Conservation (phyloP, 2,329 filamentous ascomycete genomes). For the Ophiostoma angusticollis region DNA sequence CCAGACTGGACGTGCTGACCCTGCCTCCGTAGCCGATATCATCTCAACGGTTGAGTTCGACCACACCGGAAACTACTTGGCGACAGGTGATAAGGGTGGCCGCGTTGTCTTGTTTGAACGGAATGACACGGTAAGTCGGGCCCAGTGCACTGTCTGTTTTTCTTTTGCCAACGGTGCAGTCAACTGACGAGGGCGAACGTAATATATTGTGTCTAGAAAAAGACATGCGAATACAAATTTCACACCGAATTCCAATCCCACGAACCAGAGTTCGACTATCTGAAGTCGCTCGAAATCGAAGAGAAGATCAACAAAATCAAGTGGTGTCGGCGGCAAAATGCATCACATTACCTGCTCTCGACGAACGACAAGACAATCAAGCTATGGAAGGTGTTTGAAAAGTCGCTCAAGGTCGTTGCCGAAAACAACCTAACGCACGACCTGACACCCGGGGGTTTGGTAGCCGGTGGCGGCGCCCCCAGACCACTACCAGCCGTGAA, state of each 20-base stretch:
- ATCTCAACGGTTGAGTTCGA: constrained; percentile 88
- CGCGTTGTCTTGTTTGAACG: constrained; percentile 78
- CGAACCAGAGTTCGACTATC: constrained; percentile 97
- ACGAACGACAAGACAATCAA: constrained; percentile 99
- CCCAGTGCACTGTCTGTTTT: neutral
- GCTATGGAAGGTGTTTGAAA: constrained; percentile 99
- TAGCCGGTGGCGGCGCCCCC: constrained; percentile 65
- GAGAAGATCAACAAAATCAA: constrained; percentile 99
- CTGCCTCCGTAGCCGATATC: constrained; percentile 54
- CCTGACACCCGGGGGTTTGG: constrained; percentile 61
- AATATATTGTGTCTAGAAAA: constrained; percentile 55
- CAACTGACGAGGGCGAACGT: too few species aligned
- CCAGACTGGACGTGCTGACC: constrained; percentile 2
- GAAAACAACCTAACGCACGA: constrained; percentile 98
- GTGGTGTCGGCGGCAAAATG: constrained; percentile 96
- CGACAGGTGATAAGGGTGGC: constrained; percentile 81
- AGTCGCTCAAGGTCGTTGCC: constrained; percentile 95
- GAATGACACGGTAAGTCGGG: constrained; percentile 73
- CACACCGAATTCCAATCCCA: constrained; percentile 99
- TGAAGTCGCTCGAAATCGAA: constrained; percentile 98
- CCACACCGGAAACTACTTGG: constrained; percentile 79
- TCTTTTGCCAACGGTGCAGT: too few species aligned
- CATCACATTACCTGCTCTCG: constrained; percentile 92
- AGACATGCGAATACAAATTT: constrained; percentile 99
- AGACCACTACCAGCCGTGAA: constrained; percentile 57